A percentile compares a stretch with the other conserved stretches of the same genome.
Conservation (phyloP, 148 eudicot genomes). For the Nepenthes gracilis region DNA sequence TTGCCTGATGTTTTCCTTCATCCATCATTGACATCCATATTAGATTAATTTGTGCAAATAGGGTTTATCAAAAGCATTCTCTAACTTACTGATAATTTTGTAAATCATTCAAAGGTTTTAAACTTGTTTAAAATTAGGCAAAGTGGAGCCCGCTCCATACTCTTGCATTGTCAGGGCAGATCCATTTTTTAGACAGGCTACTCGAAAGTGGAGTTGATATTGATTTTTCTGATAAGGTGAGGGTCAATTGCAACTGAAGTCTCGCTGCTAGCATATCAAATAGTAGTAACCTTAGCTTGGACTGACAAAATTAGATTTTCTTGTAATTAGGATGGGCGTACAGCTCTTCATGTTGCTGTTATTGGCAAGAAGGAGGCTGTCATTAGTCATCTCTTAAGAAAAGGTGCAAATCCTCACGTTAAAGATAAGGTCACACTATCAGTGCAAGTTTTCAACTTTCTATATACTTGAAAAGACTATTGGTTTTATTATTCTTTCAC, state of each 20-base stretch:
- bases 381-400: slow-evolving; percentile 85
- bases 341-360: slow-evolving; percentile 79
- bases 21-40: background rate
- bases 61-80: background rate
- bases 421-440: slow-evolving; percentile 44
- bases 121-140: slow-evolving; percentile 18
- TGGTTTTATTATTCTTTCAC: slow-evolving; percentile 2
- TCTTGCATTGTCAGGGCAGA: slow-evolving; percentile 82
- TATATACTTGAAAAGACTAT: slow-evolving; percentile 2
- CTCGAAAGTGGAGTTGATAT: slow-evolving; percentile 52
- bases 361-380: slow-evolving; percentile 88
- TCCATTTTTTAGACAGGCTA: slow-evolving; percentile 58
- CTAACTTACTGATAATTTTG: background rate
- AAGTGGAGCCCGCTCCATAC: slow-evolving; percentile 86
- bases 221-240: slow-evolving; percentile 64
- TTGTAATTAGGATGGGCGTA: slow-evolving; percentile 58
- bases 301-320: slow-evolving; percentile 7
- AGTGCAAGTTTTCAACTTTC: slow-evolving; percentile 4
- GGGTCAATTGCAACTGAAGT: slow-evolving; percentile 1
- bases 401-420: slow-evolving; percentile 77
- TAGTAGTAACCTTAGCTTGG: background rate
- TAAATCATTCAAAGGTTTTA: too few species aligned
- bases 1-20: background rate
- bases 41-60: too few species aligned
- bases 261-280: background rate